phyloP scores from a whole-genome alignment of 1,139 yeast species.

The Pichia sp. region DNA sequence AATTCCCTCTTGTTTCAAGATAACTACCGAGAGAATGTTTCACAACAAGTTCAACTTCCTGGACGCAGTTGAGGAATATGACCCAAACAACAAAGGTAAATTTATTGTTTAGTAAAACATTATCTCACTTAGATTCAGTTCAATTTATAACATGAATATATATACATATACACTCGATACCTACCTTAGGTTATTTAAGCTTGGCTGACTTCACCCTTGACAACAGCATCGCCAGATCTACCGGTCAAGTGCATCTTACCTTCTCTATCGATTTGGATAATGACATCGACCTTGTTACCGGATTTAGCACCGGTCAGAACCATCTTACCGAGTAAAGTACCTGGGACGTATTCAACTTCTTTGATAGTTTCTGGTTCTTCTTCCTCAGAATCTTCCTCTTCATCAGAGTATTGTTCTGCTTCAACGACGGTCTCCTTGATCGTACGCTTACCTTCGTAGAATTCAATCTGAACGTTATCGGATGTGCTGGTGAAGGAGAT shows the following conservation, averaged over 20 bases:
- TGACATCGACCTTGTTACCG: constrained; percentile 66
- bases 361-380: constrained; percentile 42
- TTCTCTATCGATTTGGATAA: constrained; percentile 77
- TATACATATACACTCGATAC: neutral
- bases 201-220: constrained; percentile 39
- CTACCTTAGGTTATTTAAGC: constrained; percentile 9
- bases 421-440: constrained; percentile 73
- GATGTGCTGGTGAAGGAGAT: constrained; percentile 59
- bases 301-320: constrained; percentile 68
- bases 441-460: constrained; percentile 80
- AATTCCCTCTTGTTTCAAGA: constrained; percentile 12
- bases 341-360: constrained; percentile 65
- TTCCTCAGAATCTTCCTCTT: constrained; percentile 39
- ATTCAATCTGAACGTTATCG: constrained; percentile 58
- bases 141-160: neutral
- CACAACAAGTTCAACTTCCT: constrained; percentile 14
- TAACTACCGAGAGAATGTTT: constrained; percentile 11
- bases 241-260: constrained; percentile 79
- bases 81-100: constrained; percentile 5
- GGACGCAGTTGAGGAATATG: constrained; percentile 13
- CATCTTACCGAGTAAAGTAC: constrained; percentile 70
- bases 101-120: constrained; percentile 4
- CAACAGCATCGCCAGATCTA: constrained; percentile 59
- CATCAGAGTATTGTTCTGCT: constrained; percentile 43
- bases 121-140: neutral